Percentiles rank a stretch among this genome's conserved stretches.
phyloP scores from a whole-genome alignment of 331 rosid genomes.

The Rhamnella rubrinervis region DNA sequence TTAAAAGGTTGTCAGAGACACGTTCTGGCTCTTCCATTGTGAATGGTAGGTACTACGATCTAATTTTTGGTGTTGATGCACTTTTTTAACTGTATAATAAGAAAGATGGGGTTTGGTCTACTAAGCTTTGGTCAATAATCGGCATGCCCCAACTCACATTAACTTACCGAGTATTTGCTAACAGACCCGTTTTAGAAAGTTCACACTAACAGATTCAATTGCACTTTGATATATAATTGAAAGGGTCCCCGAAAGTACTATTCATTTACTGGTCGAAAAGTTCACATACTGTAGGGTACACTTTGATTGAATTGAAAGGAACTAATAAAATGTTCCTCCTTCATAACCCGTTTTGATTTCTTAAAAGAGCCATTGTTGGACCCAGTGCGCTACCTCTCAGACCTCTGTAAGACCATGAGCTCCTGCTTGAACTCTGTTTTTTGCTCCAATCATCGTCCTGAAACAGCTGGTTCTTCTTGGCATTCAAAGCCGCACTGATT shows the following conservation, averaged over 20 bases:
- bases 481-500: conserved; percentile 56
- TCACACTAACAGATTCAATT: neutral
- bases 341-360: conserved; percentile 62
- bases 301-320: conserved; percentile 8
- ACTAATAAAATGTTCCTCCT: neutral
- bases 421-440: conserved; percentile 43
- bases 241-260: neutral
- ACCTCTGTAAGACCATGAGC: conserved; percentile 62
- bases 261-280: neutral
- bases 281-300: neutral
- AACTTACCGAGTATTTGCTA: no score
- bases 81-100: no score
- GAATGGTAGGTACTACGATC: no score
- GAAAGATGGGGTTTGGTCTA: neutral
- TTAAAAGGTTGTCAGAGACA: no score
- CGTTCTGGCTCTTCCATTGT: no score
- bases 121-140: neutral
- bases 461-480: conserved; percentile 74
- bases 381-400: conserved; percentile 86
- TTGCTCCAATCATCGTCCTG: conserved; percentile 49
- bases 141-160: neutral
- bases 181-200: neutral
- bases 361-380: conserved; percentile 72
- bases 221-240: neutral
- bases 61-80: no score